phyloP scores from a whole-genome alignment of 2,329 filamentous ascomycete genomes.

The Aspergillus proliferans region DNA sequence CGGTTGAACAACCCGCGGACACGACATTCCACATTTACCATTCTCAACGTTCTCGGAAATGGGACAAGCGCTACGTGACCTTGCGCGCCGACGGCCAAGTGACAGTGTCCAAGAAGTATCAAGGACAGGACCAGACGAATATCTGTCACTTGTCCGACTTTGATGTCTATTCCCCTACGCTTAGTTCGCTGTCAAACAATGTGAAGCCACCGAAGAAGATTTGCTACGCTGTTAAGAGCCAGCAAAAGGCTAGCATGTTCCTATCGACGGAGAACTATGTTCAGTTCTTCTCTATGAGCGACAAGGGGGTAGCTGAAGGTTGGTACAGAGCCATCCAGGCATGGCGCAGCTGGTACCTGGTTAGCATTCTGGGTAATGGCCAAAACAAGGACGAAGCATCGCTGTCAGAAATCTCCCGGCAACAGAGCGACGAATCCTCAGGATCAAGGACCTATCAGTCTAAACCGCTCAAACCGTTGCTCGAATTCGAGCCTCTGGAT shows the following conservation, averaged over 20 bases:
- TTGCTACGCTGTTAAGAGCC: conserved; percentile 85
- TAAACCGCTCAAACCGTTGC: conserved; percentile 55
- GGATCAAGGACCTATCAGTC: conserved; percentile 21
- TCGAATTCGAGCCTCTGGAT: conserved; percentile 52
- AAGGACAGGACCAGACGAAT: conserved; percentile 61
- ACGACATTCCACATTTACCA: conserved; percentile 69
- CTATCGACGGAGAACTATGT: conserved; percentile 77
- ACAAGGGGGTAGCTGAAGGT: conserved; percentile 57
- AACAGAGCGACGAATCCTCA: conserved; percentile 27
- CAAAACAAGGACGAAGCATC: conserved; percentile 26
- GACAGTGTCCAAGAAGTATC: conserved; percentile 63
- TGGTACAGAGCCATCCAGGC: conserved; percentile 68
- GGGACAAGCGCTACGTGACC: conserved; percentile 78
- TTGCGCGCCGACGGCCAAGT: conserved; percentile 68
- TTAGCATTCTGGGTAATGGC: conserved; percentile 61
- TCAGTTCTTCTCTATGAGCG: conserved; percentile 83
- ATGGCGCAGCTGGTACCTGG: conserved; percentile 91
- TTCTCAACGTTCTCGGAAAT: conserved; percentile 75
- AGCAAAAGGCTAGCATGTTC: conserved; percentile 82
- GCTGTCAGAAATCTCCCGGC: conserved; percentile 3
- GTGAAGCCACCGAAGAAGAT: conserved; percentile 78
- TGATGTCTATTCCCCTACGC: conserved; percentile 76
- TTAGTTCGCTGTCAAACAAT: conserved; percentile 59
- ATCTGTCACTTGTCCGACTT: conserved; percentile 87
- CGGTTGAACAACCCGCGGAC: conserved; percentile 57